A percentile compares a stretch with the other conserved stretches of the same genome.
These are phyloP conservation scores for Nannizziopsis barbatae DNA, from an alignment of 2,329 filamentous ascomycete genomes.

Conservation along the genomic window DNA sequence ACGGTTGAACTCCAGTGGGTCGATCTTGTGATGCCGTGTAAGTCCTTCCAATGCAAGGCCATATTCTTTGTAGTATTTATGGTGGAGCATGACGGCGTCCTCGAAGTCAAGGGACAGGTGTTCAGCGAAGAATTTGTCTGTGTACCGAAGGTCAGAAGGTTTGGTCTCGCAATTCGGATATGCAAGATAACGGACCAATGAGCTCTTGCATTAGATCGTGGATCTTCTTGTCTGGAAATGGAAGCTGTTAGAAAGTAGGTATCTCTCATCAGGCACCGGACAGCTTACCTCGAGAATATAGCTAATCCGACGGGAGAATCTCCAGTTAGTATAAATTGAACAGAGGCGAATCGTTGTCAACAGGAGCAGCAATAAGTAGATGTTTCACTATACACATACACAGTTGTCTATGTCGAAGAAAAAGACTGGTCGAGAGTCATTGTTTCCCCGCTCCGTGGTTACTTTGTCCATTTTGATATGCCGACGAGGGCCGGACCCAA, in stretches of 20 bases:
- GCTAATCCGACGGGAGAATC: slow-evolving; percentile 29
- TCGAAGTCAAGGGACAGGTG: slow-evolving; percentile 64
- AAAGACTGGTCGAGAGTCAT: slow-evolving; percentile 44
- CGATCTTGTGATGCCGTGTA: slow-evolving; percentile 86
- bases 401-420: slow-evolving; percentile 98
- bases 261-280: background rate
- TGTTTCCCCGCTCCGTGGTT: background rate
- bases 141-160: background rate
- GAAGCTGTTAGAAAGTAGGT: slow-evolving; percentile 3
- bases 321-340: background rate
- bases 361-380: no score
- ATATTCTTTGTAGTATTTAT: slow-evolving; percentile 90
- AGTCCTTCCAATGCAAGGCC: slow-evolving; percentile 95
- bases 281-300: slow-evolving; percentile 67
- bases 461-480: background rate
- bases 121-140: slow-evolving; percentile 49
- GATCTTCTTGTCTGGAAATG: slow-evolving; percentile 55
- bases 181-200: slow-evolving; percentile 42
- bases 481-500: background rate
- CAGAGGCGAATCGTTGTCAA: background rate
- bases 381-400: slow-evolving; percentile 37
- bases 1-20: slow-evolving; percentile 85
- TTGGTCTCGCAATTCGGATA: background rate
- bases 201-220: slow-evolving; percentile 79
- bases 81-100: slow-evolving; percentile 76